Base-by-base conservation (phyloP, 192 early-diverging fungal genomes). In the Helicostylum pulchrum region DNA sequence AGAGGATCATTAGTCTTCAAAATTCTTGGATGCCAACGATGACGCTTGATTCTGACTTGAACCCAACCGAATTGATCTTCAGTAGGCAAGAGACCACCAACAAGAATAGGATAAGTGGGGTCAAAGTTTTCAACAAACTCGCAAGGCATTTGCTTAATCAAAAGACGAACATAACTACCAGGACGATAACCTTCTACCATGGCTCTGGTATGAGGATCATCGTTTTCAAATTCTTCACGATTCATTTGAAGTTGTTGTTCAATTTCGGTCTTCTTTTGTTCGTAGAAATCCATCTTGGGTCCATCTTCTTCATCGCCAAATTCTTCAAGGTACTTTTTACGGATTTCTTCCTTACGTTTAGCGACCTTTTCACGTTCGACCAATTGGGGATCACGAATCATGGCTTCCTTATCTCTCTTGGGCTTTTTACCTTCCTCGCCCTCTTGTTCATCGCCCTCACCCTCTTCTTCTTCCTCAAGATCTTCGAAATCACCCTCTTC, bases 1-100 rank as follows among this genome's bases (percentile, higher is more conserved):
- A 99, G 80, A 19, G 97, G 97, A 72, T 99, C 97, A 68, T 97
- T 96, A 14, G 91, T 96, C 79, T 99, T 99, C 47, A 99, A 83
- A 45, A 95, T 95, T 75, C 90, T 90, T 61, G 87, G 87, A 70
- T 94, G 88, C 97, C 97, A 99, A 66, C 97, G 87, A 75, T 99
- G 97, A 58, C 90, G 91, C 80, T 99, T 99, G 71, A 99, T 89
- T 68, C 97, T 90, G 48, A 97, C 87, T 68, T 94, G 96, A 50
- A 97, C 86, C 75, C 98, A 93, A 53, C 95, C 94, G 83, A 94
- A 91, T 26, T 89, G 86, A 73, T 95, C 93, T 79, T 99, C 97
- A 31, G 87, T 85, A 30, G 90, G 72, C 61, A 96, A 82, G 4
- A 98, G 76, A 7, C 94, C 92, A 60, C 97, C 97, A 43, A 97